These are phyloP conservation scores for Annona squamosa DNA, from an alignment of 164 flowering plant species.

Conservation along the genomic window DNA sequence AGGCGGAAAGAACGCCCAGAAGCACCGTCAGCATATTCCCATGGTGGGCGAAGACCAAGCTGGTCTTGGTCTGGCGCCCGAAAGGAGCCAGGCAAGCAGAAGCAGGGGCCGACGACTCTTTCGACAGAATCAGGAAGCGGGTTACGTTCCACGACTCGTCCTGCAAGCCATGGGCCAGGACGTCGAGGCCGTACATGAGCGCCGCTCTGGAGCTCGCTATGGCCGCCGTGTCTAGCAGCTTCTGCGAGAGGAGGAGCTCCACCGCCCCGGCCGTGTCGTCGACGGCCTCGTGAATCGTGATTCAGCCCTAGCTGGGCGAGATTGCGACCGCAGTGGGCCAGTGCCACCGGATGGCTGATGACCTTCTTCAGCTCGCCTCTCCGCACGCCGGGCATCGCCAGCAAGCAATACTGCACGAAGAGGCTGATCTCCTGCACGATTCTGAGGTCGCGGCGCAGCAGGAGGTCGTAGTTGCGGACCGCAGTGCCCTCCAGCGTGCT, in stretches of 20 bases:
- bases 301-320: constrained; percentile 17
- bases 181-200: constrained; percentile 18
- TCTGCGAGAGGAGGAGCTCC: constrained; percentile 16
- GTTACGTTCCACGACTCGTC: constrained; percentile 32
- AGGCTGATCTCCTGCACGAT: constrained; percentile 20
- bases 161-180: constrained; percentile 23
- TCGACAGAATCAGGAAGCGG: constrained; percentile 21
- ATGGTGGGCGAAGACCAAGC: constrained; percentile 18
- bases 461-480: constrained; percentile 19
- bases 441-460: constrained; percentile 11
- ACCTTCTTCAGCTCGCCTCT: constrained; percentile 18
- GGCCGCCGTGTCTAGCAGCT: constrained; percentile 26
- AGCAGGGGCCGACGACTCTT: not conserved
- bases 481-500: constrained; percentile 25
- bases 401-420: constrained; percentile 22
- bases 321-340: constrained; percentile 22
- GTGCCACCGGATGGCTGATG: constrained; percentile 27
- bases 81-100: not conserved
- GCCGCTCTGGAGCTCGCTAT: constrained; percentile 24
- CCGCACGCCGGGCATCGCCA: constrained; percentile 25
- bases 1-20: constrained; percentile 15
- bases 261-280: constrained; percentile 31
- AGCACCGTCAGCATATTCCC: constrained; percentile 9
- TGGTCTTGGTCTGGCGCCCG: constrained; percentile 20
- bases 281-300: constrained; percentile 15